phyloP scores from a whole-genome alignment of 805 yeast species.

The Starmera amethionina region DNA sequence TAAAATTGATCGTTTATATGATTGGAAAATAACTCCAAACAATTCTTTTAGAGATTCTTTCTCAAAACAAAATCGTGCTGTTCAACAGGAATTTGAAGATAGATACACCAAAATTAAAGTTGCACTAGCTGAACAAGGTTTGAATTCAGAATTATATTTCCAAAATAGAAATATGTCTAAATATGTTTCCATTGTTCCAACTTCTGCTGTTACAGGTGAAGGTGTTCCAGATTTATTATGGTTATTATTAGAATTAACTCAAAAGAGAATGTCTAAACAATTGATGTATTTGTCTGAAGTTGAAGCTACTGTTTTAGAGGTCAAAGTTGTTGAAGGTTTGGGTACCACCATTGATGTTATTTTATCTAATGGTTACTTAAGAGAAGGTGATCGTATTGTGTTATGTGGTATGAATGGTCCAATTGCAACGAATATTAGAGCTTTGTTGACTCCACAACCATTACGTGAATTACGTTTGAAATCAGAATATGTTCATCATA shows the following conservation, averaged over 20 bases:
- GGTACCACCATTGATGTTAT: conserved; percentile 99
- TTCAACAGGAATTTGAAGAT: conserved; percentile 85
- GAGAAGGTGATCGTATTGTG: conserved; percentile 92
- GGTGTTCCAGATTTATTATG: conserved; percentile 99
- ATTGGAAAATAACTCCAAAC: conserved; percentile 86
- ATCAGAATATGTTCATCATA: conserved; percentile 93
- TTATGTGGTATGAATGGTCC: conserved; percentile 99
- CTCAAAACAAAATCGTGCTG: conserved; percentile 71
- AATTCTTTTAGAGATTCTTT: conserved; percentile 94
- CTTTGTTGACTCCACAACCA: conserved; percentile 95
- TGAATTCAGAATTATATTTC: conserved; percentile 93
- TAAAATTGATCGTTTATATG: conserved; percentile 95
- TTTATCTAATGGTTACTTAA: conserved; percentile 88
- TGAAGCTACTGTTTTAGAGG: conserved; percentile 95
- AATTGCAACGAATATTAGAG: conserved; percentile 91
- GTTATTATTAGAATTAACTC: conserved; percentile 90
- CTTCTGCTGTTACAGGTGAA: conserved; percentile 98
- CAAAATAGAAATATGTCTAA: conserved; percentile 90
- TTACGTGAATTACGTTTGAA: conserved; percentile 91
- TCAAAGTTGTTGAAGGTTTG: conserved; percentile 95
- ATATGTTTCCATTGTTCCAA: conserved; percentile 93
- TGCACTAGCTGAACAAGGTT: conserved; percentile 94
- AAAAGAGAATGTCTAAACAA: conserved; percentile 97
- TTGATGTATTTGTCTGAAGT: conserved; percentile 89
- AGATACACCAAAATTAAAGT: conserved; percentile 78